A percentile compares a stretch with the other conserved stretches of the same genome.
Conservation (phyloP, 169 alveolate species). For the Amoebophrya sp. region DNA sequence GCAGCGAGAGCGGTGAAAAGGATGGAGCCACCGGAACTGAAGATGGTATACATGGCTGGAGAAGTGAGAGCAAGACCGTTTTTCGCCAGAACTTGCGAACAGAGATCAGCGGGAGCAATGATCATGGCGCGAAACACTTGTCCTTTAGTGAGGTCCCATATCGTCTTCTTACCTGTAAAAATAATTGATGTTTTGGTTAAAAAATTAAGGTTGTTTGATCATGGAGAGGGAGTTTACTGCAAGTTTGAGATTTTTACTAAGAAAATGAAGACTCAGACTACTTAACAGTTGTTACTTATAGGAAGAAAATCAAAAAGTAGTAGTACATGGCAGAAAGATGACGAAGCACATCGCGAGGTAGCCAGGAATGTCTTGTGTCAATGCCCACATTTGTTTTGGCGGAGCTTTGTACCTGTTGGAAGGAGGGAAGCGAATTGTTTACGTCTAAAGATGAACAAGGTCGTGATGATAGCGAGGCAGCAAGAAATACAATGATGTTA, state of each 20-base stretch:
- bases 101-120: background rate
- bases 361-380: background rate
- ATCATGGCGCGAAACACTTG: background rate
- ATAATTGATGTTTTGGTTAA: background rate
- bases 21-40: background rate
- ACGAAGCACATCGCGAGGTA: constrained; percentile 27
- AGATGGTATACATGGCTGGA: background rate
- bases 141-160: background rate
- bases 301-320: background rate
- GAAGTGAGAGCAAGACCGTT: background rate
- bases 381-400: background rate
- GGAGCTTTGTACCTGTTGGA: background rate
- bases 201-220: background rate
- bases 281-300: background rate
- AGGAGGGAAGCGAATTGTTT: background rate
- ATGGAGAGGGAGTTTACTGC: background rate
- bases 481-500: background rate
- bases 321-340: background rate
- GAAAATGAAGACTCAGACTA: background rate
- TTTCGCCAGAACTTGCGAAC: background rate
- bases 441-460: background rate
- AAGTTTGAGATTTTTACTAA: too few relatives aligned
- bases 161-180: background rate
- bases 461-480: too few relatives aligned
- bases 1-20: background rate